phyloP scores from a whole-genome alignment of 768 basidiomycete genomes.

The Collybia sordida region DNA sequence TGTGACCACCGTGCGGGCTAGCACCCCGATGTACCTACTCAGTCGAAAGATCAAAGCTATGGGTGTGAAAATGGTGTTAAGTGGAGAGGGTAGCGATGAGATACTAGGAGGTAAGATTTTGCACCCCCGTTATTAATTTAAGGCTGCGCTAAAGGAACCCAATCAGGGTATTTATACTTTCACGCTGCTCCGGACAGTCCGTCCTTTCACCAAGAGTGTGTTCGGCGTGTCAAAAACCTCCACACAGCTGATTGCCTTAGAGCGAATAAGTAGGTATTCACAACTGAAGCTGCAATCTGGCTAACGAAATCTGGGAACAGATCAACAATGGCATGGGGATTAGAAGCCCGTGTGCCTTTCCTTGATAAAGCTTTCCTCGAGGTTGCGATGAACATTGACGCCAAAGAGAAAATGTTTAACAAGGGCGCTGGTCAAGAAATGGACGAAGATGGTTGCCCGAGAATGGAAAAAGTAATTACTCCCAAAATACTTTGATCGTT shows the following conservation, averaged over 20 bases:
- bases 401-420: constrained; percentile 84
- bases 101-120: constrained; percentile 79
- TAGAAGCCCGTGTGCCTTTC: constrained; percentile 98
- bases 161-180: constrained; percentile 96
- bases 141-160: constrained; percentile 1
- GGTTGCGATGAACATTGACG: constrained; percentile 86
- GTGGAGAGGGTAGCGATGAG: constrained; percentile 97
- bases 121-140: neutral
- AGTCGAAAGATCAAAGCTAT: constrained; percentile 99
- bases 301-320: constrained; percentile 30
- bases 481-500: neutral
- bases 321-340: constrained; percentile 99
- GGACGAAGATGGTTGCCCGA: constrained; percentile 85
- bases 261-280: constrained; percentile 82
- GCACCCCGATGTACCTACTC: constrained; percentile 98
- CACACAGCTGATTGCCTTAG: constrained; percentile 97
- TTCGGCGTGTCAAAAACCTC: constrained; percentile 94
- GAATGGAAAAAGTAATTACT: constrained; percentile 86
- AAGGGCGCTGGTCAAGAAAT: constrained; percentile 73
- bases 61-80: constrained; percentile 99
- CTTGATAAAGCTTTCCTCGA: constrained; percentile 96
- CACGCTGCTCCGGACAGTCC: constrained; percentile 89
- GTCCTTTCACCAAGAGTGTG: constrained; percentile 94
- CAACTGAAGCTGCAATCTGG: neutral
- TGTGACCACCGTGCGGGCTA: constrained; percentile 96